These are phyloP conservation scores for Juglanconis oblonga DNA, from an alignment of 2,329 filamentous ascomycete species.

Conservation along the genomic window DNA sequence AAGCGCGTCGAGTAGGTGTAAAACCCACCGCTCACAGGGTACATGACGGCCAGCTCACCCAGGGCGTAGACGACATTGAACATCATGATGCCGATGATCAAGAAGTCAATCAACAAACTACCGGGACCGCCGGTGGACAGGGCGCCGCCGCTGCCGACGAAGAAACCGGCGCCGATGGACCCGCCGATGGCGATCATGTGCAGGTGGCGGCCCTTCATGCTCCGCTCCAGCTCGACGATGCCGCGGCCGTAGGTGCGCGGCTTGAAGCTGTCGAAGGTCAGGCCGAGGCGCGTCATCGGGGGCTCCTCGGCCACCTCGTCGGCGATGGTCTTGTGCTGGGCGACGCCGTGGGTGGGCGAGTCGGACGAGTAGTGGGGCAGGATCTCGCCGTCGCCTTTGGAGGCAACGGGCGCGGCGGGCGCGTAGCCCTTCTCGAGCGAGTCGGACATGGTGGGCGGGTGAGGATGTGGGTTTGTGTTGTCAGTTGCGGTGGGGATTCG, in stretches of 20 bases:
- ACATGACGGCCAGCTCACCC: slow-evolving; percentile 55
- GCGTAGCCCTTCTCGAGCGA: not conserved
- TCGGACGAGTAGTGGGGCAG: not conserved
- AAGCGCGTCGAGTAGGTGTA: slow-evolving; percentile 56
- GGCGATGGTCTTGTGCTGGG: not conserved
- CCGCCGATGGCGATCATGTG: slow-evolving; percentile 54
- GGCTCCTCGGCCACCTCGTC: slow-evolving; percentile 25
- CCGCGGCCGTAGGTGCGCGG: slow-evolving; percentile 28
- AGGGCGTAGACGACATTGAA: slow-evolving; percentile 62
- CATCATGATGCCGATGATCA: slow-evolving; percentile 60
- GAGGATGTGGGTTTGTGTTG: not conserved
- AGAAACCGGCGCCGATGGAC: slow-evolving; percentile 61
- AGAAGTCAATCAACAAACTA: slow-evolving; percentile 45
- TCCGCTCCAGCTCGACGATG: slow-evolving; percentile 27
- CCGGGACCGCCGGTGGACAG: slow-evolving; percentile 46
- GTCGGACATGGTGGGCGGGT: not conserved
- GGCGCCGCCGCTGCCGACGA: slow-evolving; percentile 55
- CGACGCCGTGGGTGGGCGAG: not conserved
- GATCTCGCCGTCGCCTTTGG: not conserved
- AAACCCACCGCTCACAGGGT: slow-evolving; percentile 56
- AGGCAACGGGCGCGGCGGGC: not conserved
- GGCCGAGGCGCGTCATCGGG: slow-evolving; percentile 37
- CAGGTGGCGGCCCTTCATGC: slow-evolving; percentile 47
- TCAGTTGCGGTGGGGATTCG: not conserved
- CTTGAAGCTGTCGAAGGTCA: slow-evolving; percentile 40